Percentiles rank a stretch among this genome's conserved stretches.
phyloP scores from a whole-genome alignment of 768 basidiomycete species.

The Chalciporus sphaerocephalus region DNA sequence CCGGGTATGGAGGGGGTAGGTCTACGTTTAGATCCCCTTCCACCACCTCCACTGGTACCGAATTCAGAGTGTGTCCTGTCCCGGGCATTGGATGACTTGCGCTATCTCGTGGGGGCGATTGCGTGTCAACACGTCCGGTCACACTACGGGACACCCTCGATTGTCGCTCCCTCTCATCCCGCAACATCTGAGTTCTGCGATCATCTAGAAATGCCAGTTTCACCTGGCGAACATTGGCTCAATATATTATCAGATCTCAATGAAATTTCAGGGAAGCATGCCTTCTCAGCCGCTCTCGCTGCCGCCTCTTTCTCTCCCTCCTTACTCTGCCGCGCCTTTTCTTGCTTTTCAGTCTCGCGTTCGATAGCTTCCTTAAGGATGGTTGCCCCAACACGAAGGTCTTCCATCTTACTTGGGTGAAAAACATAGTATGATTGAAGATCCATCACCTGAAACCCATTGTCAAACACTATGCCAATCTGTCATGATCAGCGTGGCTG shows the following conservation, averaged over 20 bases:
- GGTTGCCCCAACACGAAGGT: conserved; percentile 58
- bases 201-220: conserved; percentile 79
- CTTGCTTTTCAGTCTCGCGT: conserved; percentile 45
- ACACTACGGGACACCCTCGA: conserved; percentile 40
- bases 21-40: conserved; percentile 10
- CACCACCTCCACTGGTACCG: background rate
- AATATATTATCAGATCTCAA: background rate
- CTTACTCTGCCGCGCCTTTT: conserved; percentile 43
- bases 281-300: conserved; percentile 54
- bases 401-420: conserved; percentile 45
- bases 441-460: conserved; percentile 47
- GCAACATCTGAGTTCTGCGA: conserved; percentile 50
- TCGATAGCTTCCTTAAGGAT: conserved; percentile 63
- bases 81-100: conserved; percentile 22
- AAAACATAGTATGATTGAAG: conserved; percentile 76
- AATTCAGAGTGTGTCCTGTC: conserved; percentile 14
- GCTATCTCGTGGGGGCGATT: background rate
- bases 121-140: background rate
- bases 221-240: conserved; percentile 42
- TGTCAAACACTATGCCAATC: background rate
- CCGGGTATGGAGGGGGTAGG: conserved; percentile 19
- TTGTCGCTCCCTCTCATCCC: conserved; percentile 58
- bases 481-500: conserved; percentile 1
- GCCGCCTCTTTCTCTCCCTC: conserved; percentile 57
- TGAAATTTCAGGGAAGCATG: conserved; percentile 18